Base-by-base conservation (phyloP, 495 filamentous ascomycete species). In the Neurospora sp. region DNA sequence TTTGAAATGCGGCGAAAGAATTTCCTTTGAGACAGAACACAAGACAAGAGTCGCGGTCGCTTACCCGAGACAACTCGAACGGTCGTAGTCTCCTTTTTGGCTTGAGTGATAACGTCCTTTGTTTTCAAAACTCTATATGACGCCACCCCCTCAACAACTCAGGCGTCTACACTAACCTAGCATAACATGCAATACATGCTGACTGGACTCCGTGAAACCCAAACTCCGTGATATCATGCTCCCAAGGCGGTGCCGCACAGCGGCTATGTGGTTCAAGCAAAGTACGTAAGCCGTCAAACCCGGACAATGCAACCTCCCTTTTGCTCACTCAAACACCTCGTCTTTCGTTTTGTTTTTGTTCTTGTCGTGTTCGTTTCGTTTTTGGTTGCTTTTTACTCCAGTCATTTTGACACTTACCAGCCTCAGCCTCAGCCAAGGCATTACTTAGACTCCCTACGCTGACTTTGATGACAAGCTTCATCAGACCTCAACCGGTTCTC, bases 401-500 rank as follows among this genome's bases (percentile, higher is more conserved):
- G 6, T 9, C 27, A 14, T 66, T 9, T 9, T 16, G 54, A 66
- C 1, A 16, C 54, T 66, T 16, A 66, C 6, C 54, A 66, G 1
- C 54, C 54, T 35, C 54, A 62, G 54, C 54, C 12, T 27, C 54
- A 66, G 54, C 54, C 54, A 66, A 35, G 54, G 54, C 27, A 31
- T 66, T 66, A 66, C 54, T 66, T 66, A 66, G 54, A 66, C 54
- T 35, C 54, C 54, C 54, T 66, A 66, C 27, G 54, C 54, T 66
- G 54, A 66, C 54, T 66, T 66, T 66, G 54, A 42, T 70, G 74
- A 62, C 70, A 62, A 18, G 66, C 72, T 9, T 80, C 76, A 70
- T 81, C 79, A 11, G 76, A 78, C 66, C 72, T 72, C 75, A 80
- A 72, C 42, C 79, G 70, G 48, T 72, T 74, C 70, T 80, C 79